These are phyloP conservation scores for Syzygium malaccense DNA, from an alignment of 441 rosid genomes.

Conservation along the genomic window DNA sequence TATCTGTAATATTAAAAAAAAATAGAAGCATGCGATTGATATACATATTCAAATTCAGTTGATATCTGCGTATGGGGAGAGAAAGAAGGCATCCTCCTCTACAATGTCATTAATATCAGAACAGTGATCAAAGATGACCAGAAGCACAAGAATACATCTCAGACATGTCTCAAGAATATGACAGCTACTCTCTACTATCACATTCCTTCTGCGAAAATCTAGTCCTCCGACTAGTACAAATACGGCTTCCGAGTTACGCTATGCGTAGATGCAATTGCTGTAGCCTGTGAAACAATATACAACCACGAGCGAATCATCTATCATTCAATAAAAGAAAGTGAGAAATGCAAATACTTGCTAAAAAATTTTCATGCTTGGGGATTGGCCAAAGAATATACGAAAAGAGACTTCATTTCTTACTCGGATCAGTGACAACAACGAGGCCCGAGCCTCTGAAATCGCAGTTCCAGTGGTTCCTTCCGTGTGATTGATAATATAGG, in stretches of 20 bases:
- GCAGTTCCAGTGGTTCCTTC: conserved; percentile 18
- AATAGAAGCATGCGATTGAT: background rate
- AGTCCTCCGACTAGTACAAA: background rate
- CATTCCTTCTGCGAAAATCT: background rate
- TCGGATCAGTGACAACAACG: conserved; percentile 22
- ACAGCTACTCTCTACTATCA: background rate
- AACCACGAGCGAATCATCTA: background rate
- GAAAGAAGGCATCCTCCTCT: background rate
- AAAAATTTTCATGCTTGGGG: background rate
- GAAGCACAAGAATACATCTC: background rate
- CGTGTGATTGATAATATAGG: conserved; percentile 22
- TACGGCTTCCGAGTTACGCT: background rate
- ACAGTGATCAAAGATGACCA: background rate
- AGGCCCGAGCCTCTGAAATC: conserved; percentile 22
- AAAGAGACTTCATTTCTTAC: background rate
- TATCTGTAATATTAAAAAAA: background rate
- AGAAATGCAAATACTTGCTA: background rate
- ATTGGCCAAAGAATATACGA: background rate
- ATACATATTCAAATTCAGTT: background rate
- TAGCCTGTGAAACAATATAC: background rate
- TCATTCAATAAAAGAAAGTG: background rate
- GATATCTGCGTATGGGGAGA: background rate
- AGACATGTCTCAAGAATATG: background rate
- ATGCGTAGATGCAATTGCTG: conserved; percentile 10
- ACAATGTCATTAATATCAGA: background rate